Percentiles rank a stretch among this genome's conserved stretches.
phyloP scores from a whole-genome alignment of 2,329 filamentous ascomycete genomes.

The Pseudodiploospora longispora region DNA sequence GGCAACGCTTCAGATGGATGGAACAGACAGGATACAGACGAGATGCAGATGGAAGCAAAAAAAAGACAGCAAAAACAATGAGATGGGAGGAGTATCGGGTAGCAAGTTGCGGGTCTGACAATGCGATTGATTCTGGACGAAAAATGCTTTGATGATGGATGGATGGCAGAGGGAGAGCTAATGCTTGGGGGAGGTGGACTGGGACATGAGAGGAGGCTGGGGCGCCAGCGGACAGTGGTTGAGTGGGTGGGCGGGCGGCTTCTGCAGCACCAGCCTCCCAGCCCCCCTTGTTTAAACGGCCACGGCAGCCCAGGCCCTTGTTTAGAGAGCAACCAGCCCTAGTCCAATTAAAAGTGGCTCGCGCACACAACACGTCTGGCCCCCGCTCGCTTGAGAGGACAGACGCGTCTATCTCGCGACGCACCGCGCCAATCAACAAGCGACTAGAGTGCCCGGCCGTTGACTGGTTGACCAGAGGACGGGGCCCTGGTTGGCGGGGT shows the following conservation, averaged over 20 bases:
- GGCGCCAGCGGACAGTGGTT: conserved; percentile 2
- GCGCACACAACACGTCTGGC: conserved; percentile 4
- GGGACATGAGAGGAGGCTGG: conserved; percentile 14
- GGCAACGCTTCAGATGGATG: too few species aligned
- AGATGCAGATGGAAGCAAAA: too few species aligned
- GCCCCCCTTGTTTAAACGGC: neutral
- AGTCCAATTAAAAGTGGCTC: conserved; percentile 1
- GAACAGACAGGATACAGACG: too few species aligned
- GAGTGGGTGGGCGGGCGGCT: conserved; percentile 8
- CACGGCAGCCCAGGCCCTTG: neutral
- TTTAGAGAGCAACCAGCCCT: neutral
- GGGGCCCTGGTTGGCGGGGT: too few species aligned
- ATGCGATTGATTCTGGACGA: neutral
- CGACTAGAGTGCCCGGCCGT: neutral
- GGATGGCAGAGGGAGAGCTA: conserved; percentile 13
- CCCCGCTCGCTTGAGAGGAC: conserved; percentile 1
- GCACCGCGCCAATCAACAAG: conserved; percentile 16
- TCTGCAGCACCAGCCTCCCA: conserved; percentile 13
- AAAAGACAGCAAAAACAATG: too few species aligned
- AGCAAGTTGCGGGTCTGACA: too few species aligned
- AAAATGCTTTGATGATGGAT: conserved; percentile 3
- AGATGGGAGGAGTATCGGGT: too few species aligned
- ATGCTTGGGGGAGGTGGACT: conserved; percentile 12
- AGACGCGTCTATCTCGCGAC: conserved; percentile 24
- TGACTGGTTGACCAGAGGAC: too few species aligned